These are phyloP conservation scores for Aegilops speltoides DNA, from an alignment of 176 grass and related monocot genomes.

Conservation along the genomic window DNA sequence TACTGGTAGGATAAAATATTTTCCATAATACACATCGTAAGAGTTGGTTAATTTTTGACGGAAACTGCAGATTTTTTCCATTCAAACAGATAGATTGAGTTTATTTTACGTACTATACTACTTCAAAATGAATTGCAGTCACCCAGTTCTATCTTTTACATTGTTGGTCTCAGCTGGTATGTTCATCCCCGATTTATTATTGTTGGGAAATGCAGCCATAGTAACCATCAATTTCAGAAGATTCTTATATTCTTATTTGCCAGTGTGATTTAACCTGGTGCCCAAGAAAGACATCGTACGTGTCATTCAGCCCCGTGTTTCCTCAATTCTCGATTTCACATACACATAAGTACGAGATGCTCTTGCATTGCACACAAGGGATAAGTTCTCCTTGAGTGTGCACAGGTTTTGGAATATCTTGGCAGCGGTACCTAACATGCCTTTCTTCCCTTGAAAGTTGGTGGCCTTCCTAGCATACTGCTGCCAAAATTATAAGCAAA, in stretches of 20 bases:
- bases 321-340: slow-evolving; percentile 8
- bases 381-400: slow-evolving; percentile 9
- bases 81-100: neutral
- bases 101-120: neutral
- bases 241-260: neutral
- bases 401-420: slow-evolving; percentile 28
- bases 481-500: neutral
- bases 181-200: neutral
- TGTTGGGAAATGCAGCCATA: neutral
- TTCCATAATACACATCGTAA: neutral
- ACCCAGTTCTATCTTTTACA: neutral
- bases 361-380: neutral
- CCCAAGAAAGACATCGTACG: neutral
- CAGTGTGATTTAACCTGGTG: neutral
- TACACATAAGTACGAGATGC: neutral
- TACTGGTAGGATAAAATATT: neutral
- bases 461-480: neutral
- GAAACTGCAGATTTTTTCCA: neutral
- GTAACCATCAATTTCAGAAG: neutral
- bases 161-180: neutral
- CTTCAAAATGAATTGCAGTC: neutral
- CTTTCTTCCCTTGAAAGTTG: slow-evolving; percentile 6
- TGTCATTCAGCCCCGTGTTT: neutral
- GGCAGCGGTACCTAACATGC: neutral
- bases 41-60: neutral